A percentile compares a stretch with the other conserved stretches of the same genome.
Evolutionary conservation across 2,329 filamentous ascomycete genomes (phyloP).

Genomic region (Ophiosphaerella narmari): DNA sequence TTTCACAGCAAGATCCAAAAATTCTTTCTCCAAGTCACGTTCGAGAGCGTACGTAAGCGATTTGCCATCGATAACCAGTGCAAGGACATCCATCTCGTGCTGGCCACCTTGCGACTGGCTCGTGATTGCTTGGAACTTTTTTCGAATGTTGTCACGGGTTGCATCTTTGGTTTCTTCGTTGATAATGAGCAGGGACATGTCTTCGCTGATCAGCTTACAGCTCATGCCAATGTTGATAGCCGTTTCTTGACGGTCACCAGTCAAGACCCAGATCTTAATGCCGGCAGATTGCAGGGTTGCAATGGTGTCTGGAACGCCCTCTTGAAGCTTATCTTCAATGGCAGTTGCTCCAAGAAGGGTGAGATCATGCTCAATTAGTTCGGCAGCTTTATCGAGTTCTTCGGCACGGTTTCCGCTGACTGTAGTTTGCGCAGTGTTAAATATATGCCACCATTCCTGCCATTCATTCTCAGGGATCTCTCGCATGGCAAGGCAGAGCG

Average conservation of each 20-base stretch:
- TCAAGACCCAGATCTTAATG: conserved; percentile 98
- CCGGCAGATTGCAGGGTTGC: conserved; percentile 95
- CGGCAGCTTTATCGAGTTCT: conserved; percentile 94
- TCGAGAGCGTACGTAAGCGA: conserved; percentile 92
- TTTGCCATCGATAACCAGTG: conserved; percentile 94
- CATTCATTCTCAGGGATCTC: conserved; percentile 91
- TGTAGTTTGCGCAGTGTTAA: conserved; percentile 85
- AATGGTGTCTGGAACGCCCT: conserved; percentile 97
- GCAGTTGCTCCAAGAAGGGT: conserved; percentile 92
- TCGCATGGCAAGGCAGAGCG: conserved; percentile 91
- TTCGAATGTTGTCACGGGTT: conserved; percentile 86
- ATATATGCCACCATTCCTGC: conserved; percentile 83
- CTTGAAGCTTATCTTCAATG: conserved; percentile 95
- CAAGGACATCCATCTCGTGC: conserved; percentile 82
- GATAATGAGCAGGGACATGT: conserved; percentile 96
- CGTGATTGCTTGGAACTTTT: conserved; percentile 89
- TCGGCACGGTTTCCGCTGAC: conserved; percentile 91
- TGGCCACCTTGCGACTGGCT: conserved; percentile 73
- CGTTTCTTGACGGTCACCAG: conserved; percentile 95
- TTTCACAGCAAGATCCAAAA: conserved; percentile 89
- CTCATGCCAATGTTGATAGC: conserved; percentile 99
- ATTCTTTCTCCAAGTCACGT: conserved; percentile 88
- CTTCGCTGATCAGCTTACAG: conserved; percentile 96
- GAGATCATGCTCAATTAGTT: conserved; percentile 92
- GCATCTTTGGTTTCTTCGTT: conserved; percentile 83